Percentiles rank a stretch among this genome's conserved stretches.
Evolutionary conservation across 441 rosid genomes (phyloP).

Genomic region (Viola pubescens): DNA sequence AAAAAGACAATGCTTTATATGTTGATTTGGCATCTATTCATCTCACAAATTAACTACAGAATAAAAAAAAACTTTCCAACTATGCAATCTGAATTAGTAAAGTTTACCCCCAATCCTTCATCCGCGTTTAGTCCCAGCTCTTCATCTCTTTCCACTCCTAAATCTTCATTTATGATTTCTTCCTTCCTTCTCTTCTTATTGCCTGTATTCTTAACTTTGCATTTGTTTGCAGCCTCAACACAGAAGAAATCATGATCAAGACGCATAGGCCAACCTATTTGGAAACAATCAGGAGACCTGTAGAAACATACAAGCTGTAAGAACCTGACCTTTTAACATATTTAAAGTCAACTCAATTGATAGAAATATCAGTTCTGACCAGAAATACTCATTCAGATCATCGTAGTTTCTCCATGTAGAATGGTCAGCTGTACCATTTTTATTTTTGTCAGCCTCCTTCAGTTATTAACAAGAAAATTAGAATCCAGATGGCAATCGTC

Average conservation of each 20-base stretch:
- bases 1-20: conserved; percentile 14
- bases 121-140: conserved; percentile 56
- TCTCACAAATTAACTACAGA: conserved; percentile 19
- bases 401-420: conserved; percentile 98
- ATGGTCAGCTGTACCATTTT: conserved; percentile 81
- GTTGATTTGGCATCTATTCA: conserved; percentile 15
- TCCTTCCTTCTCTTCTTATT: conserved; percentile 34
- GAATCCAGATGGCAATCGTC: conserved; percentile 9
- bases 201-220: conserved; percentile 20
- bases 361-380: conserved; percentile 35
- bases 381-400: conserved; percentile 92
- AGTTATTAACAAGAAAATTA: conserved; percentile 24
- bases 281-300: conserved; percentile 92
- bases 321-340: conserved; percentile 12
- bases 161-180: conserved; percentile 46
- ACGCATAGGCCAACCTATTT: conserved; percentile 94
- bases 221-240: conserved; percentile 24
- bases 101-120: conserved; percentile 58
- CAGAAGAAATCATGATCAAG: conserved; percentile 66
- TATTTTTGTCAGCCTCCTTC: conserved; percentile 84
- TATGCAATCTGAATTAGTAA: neutral
- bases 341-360: conserved; percentile 18
- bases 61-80: neutral
- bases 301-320: conserved; percentile 21
- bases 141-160: conserved; percentile 35